Evolutionary conservation across 495 filamentous ascomycete genomes (phyloP), one percentile per base, ranked within the genome.

Genomic region (Neurospora cerealis): DNA sequence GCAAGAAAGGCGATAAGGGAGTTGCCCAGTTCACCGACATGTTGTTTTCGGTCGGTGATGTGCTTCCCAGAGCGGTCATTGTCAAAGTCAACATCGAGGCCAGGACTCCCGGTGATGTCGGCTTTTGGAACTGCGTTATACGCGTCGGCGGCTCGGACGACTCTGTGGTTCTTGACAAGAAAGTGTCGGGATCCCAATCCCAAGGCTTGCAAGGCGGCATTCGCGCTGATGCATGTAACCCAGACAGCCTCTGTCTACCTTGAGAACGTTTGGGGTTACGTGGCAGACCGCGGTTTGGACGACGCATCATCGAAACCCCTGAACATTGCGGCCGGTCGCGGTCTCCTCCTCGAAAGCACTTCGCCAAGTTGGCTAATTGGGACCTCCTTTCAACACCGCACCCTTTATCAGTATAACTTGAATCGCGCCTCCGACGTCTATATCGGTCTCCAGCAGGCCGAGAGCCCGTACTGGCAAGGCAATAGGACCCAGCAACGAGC

Each of bases 371-470:
- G 88, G 86, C 77, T 90, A 7, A 91, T 89, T 69, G 92, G 88
- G n/a, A 92, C 88, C 0, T 83, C 89, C 5, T 90, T 89, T 41
- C 91, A 93, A 83, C 91, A 93, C 81, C 85, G 87, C 80, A 87
- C 89, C 75, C 80, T 93, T 24, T 95, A 94, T 84, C 92, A 93
- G 81, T 93, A 93, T 78, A 84, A 92, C 72, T 79, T 93, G 69
- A 78, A 84, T 71, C 85, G 86, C 62, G 90, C 91, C 3, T 77
- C 86, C 73, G 88, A 91, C 76, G 83, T 93, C 70, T 92, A 89
- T 81, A 87, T 90, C 77, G 89, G 86, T 4, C 80, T 89, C 48
- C 89, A 93, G 70, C 92, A 94, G 78, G 88, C 91, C 13, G 92
- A 95, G 77, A 89, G 88, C 0, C 90, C 91, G 7, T 94, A 95